These are phyloP conservation scores for Penicillium daleae DNA, from an alignment of 495 filamentous ascomycete genomes.

Conservation along the genomic window DNA sequence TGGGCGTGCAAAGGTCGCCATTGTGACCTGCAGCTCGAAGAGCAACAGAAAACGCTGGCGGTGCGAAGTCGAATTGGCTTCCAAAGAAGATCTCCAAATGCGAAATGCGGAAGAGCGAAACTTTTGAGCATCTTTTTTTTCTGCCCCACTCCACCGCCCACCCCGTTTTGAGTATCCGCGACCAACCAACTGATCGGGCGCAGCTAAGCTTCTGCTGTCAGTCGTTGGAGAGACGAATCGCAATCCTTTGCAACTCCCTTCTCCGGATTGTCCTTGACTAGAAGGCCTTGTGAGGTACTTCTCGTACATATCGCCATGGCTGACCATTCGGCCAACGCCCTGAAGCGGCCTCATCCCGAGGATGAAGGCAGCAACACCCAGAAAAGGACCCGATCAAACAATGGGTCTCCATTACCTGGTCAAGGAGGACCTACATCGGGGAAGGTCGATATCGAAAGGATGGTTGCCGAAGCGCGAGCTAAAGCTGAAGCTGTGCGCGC, in stretches of 20 bases:
- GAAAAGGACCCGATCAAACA: constrained; percentile 62
- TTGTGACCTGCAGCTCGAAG: constrained; percentile 49
- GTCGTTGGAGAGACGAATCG: not conserved
- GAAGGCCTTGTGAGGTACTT: constrained; percentile 12
- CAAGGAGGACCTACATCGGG: constrained; percentile 40
- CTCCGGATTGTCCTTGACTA: not conserved
- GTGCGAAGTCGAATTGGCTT: constrained; percentile 36
- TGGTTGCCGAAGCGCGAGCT: constrained; percentile 65
- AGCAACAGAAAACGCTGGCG: constrained; percentile 46
- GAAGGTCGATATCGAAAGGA: constrained; percentile 61
- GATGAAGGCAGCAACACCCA: constrained; percentile 56
- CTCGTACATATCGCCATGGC: constrained; percentile 46
- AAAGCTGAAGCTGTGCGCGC: constrained; percentile 64
- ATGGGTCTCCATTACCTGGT: constrained; percentile 58
- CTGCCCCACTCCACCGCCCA: constrained; percentile 35
- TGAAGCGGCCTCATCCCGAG: constrained; percentile 64
- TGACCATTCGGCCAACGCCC: constrained; percentile 51
- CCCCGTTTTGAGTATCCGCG: constrained; percentile 18
- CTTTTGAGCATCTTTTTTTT: constrained; percentile 38
- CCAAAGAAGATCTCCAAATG: constrained; percentile 32
- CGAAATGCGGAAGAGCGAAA: constrained; percentile 32
- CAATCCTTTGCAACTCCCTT: not conserved
- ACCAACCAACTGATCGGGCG: constrained; percentile 1
- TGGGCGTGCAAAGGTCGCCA: constrained; percentile 85
- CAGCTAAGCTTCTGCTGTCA: constrained; percentile 1